Conservation (phyloP, 257 asterid species). For the Nicotiana attenuata region DNA sequence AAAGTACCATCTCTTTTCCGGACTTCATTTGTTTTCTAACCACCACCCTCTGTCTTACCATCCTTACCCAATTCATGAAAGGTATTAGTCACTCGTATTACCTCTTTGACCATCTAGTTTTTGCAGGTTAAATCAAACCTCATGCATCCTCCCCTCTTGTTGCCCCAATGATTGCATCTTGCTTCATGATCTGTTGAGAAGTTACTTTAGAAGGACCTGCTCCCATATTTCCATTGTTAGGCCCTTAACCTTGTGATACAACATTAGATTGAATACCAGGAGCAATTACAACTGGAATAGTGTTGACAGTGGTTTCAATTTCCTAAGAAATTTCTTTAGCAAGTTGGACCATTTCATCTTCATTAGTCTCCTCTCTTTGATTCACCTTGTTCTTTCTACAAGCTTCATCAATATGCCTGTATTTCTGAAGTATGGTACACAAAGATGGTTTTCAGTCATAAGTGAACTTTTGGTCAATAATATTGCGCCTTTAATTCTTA, state of each 20-base stretch:
- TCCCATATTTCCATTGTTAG: too few relatives aligned
- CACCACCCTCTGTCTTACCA: not conserved
- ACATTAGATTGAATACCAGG: too few relatives aligned
- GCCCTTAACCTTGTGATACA: too few relatives aligned
- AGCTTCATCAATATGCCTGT: not conserved
- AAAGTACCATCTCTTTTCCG: not conserved
- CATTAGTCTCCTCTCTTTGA: not conserved
- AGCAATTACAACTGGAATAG: too few relatives aligned
- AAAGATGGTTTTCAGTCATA: not conserved
- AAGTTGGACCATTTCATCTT: too few relatives aligned
- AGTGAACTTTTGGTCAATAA: not conserved
- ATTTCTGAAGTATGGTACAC: not conserved
- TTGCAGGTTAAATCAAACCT: too few relatives aligned
- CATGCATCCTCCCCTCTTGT: too few relatives aligned
- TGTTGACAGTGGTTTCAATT: not conserved
- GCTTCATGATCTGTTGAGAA: too few relatives aligned
- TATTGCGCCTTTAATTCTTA: not conserved
- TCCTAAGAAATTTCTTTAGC: too few relatives aligned
- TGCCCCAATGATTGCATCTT: too few relatives aligned
- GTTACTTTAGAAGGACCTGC: too few relatives aligned
- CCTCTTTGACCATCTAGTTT: not conserved
- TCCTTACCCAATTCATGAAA: not conserved
- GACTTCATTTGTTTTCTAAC: not conserved
- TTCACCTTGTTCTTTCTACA: not conserved
- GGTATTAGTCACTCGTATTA: not conserved